Evolutionary conservation across 192 early-diverging fungal genomes (phyloP), one percentile per base, ranked within the genome.

Genomic region (Spizellomyces punctatus): DNA sequence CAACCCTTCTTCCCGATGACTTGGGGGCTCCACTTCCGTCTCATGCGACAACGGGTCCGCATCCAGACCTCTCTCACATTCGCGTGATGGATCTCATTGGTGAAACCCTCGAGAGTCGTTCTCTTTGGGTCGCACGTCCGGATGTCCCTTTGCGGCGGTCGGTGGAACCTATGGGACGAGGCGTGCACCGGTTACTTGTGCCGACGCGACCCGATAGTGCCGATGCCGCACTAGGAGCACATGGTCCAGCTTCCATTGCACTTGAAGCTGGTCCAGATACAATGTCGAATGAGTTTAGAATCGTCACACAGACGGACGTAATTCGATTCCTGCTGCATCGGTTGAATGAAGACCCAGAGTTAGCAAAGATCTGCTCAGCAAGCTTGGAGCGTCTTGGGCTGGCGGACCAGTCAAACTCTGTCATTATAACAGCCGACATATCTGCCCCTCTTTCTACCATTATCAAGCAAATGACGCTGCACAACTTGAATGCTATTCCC

Each of bases 101-200:
- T 17, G 22, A 49, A 42, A 74, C 54, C 54, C 6, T 19, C 42
- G 76, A 77, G 48, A 56, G 57, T 10, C n/a, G 52, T 12, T 60
- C 76, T 6, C 64, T 77, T 21, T 77, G 69, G 70, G 57, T 77
- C 6, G 76, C 52, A 12, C 64, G 64, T 48, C 19, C 76, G 2
- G 42, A 46, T 8, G 8, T 55, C n/a, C 50, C 48, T 16, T 46
- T 77, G 8, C 73, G 59, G 27, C 62, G 22, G 27, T 55, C 76
- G 8, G 46, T 77, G 0, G 76, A 72, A 46, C 76, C 76, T 36
- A 43, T 77, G 0, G 48, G 42, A 4, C 67, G 69, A 59, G 74
- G 74, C 17, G 70, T 77, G 6, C 76, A 77, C 45, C 76, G 76
- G 16, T 17, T 77, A 12, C 64, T 77, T 16, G 71, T 77, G 2